phyloP scores from a whole-genome alignment of 2,329 filamentous ascomycete species.

The Aspergillus alliaceus region DNA sequence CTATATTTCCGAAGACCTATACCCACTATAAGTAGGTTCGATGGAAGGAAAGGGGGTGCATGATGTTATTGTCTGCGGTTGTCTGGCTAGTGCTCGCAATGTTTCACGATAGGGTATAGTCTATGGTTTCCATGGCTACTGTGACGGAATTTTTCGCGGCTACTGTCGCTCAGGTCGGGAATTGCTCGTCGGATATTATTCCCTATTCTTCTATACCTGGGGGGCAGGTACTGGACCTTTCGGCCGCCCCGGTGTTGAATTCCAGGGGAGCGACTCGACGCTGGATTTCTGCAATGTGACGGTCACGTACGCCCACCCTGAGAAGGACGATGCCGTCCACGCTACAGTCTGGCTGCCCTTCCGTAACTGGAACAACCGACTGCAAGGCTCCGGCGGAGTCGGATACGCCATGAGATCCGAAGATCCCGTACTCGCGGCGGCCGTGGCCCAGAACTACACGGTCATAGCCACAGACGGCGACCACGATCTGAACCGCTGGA shows the following conservation, averaged over 20 bases:
- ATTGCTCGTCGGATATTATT: constrained; percentile 6
- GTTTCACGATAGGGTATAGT: neutral
- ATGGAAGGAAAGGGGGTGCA: neutral
- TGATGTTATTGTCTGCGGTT: neutral
- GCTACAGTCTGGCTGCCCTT: constrained; percentile 34
- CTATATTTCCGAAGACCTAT: neutral
- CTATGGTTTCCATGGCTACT: neutral
- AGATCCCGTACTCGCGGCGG: neutral
- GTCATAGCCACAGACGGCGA: constrained; percentile 21
- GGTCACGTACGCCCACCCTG: constrained; percentile 38
- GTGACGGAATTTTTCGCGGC: neutral
- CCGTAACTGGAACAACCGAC: constrained; percentile 35
- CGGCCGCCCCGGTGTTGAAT: constrained; percentile 1
- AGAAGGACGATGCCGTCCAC: constrained; percentile 32
- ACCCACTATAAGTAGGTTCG: neutral
- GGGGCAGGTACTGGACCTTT: constrained; percentile 3
- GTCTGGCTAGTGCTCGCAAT: neutral
- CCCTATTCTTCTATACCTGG: constrained; percentile 4
- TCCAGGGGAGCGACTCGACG: neutral
- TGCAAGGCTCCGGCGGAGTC: constrained; percentile 41
- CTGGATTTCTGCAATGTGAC: constrained; percentile 39
- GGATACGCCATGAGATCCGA: constrained; percentile 18
- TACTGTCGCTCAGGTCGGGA: neutral
- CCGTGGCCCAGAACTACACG: constrained; percentile 15
- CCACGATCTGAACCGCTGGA: neutral